These are phyloP conservation scores for Penicillium verrucosum DNA, from an alignment of 2,329 filamentous ascomycete species.

Conservation along the genomic window DNA sequence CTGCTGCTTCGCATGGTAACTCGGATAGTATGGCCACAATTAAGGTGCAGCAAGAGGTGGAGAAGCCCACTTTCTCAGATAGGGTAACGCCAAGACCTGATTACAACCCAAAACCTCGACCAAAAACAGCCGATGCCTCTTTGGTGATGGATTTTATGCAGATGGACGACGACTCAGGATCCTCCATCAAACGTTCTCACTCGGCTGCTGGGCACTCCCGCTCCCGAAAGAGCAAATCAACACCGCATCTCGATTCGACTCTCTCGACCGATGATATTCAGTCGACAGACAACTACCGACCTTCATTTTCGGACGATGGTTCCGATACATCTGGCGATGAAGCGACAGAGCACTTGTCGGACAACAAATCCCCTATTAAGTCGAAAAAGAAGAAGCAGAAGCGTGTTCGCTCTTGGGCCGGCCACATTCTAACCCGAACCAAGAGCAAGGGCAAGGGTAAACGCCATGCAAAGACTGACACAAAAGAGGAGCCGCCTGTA, in stretches of 20 bases:
- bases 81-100: slow-evolving; percentile 38
- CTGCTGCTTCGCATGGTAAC: slow-evolving; percentile 78
- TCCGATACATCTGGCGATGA: slow-evolving; percentile 31
- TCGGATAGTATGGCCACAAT: slow-evolving; percentile 70
- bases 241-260: slow-evolving; percentile 27
- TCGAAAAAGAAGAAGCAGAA: slow-evolving; percentile 60
- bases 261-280: slow-evolving; percentile 23
- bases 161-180: slow-evolving; percentile 15
- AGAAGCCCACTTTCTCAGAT: slow-evolving; percentile 30
- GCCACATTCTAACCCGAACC: slow-evolving; percentile 48
- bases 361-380: slow-evolving; percentile 35
- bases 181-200: slow-evolving; percentile 38
- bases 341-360: slow-evolving; percentile 21
- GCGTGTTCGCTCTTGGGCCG: slow-evolving; percentile 66
- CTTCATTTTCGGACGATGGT: slow-evolving; percentile 30
- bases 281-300: slow-evolving; percentile 23
- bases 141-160: slow-evolving; percentile 30
- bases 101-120: slow-evolving; percentile 33
- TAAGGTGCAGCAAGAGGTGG: slow-evolving; percentile 61
- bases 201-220: slow-evolving; percentile 39
- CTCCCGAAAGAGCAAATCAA: slow-evolving; percentile 31
- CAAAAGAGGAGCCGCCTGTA: slow-evolving; percentile 13
- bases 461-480: slow-evolving; percentile 44
- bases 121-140: slow-evolving; percentile 46
- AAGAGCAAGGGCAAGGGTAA: slow-evolving; percentile 46